A percentile compares a stretch with the other conserved stretches of the same genome.
Conservation (phyloP, 1,139 yeast genomes). For the Yamadazyma triangularis region DNA sequence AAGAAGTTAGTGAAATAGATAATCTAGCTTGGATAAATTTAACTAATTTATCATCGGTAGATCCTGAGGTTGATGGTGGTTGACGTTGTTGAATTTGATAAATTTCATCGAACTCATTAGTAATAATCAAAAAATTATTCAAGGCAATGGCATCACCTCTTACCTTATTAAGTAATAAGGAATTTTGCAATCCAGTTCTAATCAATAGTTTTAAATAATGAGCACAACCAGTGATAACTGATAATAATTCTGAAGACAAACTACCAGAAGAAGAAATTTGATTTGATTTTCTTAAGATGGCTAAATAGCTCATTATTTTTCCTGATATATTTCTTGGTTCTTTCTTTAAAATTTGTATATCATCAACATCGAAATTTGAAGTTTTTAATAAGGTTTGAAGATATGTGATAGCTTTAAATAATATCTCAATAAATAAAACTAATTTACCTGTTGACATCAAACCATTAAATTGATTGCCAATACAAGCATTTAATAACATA, state of each 20-base stretch:
- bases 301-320: conserved; percentile 71
- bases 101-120: conserved; percentile 20
- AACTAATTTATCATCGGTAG: conserved; percentile 8
- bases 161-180: conserved; percentile 61
- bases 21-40: conserved; percentile 31
- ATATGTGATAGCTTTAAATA: conserved; percentile 73
- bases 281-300: conserved; percentile 58
- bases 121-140: conserved; percentile 53
- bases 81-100: not conserved
- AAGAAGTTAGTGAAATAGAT: conserved; percentile 55
- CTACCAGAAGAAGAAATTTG: conserved; percentile 55
- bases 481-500: conserved; percentile 83
- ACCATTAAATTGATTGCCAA: conserved; percentile 69
- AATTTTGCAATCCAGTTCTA: conserved; percentile 72
- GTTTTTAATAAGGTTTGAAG: not conserved
- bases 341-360: conserved; percentile 33
- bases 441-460: conserved; percentile 69
- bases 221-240: conserved; percentile 87
- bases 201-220: conserved; percentile 86
- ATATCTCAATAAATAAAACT: conserved; percentile 67
- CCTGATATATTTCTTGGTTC: conserved; percentile 90
- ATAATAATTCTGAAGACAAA: conserved; percentile 51
- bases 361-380: not conserved
- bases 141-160: conserved; percentile 59
- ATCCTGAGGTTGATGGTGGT: conserved; percentile 8